A percentile compares a stretch with the other conserved stretches of the same genome.
Evolutionary conservation across 73 alveolate genomes (phyloP).

Genomic region (Breviolum minutum): DNA sequence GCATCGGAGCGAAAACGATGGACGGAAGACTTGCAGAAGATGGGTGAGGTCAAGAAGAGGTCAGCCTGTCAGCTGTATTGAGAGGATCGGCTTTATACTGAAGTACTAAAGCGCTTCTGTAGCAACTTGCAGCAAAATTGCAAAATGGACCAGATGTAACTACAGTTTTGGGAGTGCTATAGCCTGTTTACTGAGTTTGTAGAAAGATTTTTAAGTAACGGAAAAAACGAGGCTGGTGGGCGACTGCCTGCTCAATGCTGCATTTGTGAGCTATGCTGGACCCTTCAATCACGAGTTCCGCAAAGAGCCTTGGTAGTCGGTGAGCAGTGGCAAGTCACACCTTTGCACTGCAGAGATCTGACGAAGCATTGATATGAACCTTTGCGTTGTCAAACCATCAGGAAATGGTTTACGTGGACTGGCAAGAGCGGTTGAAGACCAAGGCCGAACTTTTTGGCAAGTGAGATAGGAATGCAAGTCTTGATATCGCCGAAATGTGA

Average conservation of each 20-base stretch:
- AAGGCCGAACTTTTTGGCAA: slow-evolving; percentile 13
- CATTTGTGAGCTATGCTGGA: slow-evolving; percentile 99
- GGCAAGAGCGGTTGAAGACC: slow-evolving; percentile 71
- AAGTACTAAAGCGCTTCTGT: too few species aligned
- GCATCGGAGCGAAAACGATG: slow-evolving; percentile 98
- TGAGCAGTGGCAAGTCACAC: neutral
- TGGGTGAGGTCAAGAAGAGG: slow-evolving; percentile 97
- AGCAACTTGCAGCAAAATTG: too few species aligned
- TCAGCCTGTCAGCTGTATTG: neutral
- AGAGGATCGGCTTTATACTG: neutral
- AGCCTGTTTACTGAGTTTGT: neutral
- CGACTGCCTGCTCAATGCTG: slow-evolving; percentile 99
- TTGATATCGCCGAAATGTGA: neutral
- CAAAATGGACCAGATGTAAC: neutral
- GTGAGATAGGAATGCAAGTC: neutral
- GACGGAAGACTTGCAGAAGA: slow-evolving; percentile 98
- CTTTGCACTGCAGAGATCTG: too few species aligned
- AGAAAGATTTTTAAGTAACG: neutral
- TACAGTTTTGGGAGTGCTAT: neutral
- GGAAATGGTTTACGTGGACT: slow-evolving; percentile 93
- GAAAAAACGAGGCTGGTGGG: slow-evolving; percentile 98
- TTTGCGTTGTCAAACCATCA: neutral
- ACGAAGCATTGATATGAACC: too few species aligned
- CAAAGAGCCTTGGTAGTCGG: neutral
- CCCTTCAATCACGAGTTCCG: slow-evolving; percentile 96